These are phyloP conservation scores for Coemansia sp. DNA, from an alignment of 192 early-diverging fungal species.

Conservation along the genomic window DNA sequence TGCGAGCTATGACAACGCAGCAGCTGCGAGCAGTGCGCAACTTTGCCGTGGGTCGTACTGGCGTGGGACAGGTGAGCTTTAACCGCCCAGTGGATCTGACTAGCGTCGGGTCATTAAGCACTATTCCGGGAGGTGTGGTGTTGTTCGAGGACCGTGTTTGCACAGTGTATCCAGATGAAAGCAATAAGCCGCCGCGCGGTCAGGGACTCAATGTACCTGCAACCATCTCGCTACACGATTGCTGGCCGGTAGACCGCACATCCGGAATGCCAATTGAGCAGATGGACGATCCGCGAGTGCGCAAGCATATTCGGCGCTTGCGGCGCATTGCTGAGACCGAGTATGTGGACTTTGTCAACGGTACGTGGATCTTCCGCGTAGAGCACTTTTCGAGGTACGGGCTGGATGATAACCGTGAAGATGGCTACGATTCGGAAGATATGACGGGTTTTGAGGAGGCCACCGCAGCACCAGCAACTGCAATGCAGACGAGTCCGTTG, in stretches of 20 bases:
- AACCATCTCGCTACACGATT: constrained; percentile 68
- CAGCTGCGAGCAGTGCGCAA: constrained; percentile 69
- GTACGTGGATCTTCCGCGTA: constrained; percentile 91
- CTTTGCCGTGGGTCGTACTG: constrained; percentile 69
- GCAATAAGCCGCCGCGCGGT: constrained; percentile 75
- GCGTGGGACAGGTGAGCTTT: constrained; percentile 76
- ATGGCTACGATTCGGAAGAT: constrained; percentile 54
- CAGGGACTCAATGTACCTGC: constrained; percentile 87
- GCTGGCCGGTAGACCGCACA: constrained; percentile 81
- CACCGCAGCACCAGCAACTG: constrained; percentile 36
- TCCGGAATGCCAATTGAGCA: constrained; percentile 67
- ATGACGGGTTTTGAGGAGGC: constrained; percentile 44
- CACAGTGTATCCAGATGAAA: constrained; percentile 82
- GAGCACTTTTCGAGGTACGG: constrained; percentile 84
- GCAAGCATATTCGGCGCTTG: constrained; percentile 68
- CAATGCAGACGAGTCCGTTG: constrained; percentile 25
- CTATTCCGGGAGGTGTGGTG: constrained; percentile 83
- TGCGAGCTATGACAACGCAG: constrained; percentile 64
- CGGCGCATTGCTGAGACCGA: constrained; percentile 69
- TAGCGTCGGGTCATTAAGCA: constrained; percentile 47
- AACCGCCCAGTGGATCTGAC: constrained; percentile 80
- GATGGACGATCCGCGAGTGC: constrained; percentile 64
- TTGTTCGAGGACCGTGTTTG: constrained; percentile 64
- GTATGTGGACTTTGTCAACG: constrained; percentile 75
- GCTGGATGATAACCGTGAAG: constrained; percentile 65